Percentiles rank a stretch among this genome's conserved stretches.
These are phyloP conservation scores for Musa acuminata DNA, from an alignment of 176 grass and related monocot genomes.

Conservation along the genomic window DNA sequence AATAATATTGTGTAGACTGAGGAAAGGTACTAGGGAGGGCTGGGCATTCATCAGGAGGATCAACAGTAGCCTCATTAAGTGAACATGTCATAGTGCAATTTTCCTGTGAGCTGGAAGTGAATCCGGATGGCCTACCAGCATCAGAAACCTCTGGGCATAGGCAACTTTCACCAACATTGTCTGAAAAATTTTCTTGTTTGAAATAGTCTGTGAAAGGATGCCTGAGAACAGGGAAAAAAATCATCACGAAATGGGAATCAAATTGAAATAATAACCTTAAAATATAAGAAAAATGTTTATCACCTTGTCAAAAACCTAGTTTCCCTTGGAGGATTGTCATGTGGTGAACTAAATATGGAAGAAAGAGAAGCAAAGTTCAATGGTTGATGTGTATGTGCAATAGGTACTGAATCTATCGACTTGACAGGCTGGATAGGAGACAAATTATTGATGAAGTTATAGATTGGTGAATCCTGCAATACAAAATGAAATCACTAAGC, in stretches of 20 bases:
- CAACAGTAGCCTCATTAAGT: constrained; percentile 34
- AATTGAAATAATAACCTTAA: background rate
- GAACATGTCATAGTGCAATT: constrained; percentile 25
- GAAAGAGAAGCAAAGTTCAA: constrained; percentile 60
- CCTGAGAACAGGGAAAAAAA: constrained; percentile 27
- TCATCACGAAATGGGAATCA: background rate
- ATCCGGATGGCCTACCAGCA: constrained; percentile 31
- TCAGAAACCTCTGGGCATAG: constrained; percentile 27
- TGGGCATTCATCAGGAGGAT: constrained; percentile 22
- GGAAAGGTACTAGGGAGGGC: constrained; percentile 24
- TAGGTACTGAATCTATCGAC: constrained; percentile 36
- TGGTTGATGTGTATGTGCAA: constrained; percentile 56
- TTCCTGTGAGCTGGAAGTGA: constrained; percentile 30
- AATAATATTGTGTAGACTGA: constrained; percentile 36
- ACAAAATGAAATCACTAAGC: background rate
- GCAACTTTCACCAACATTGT: constrained; percentile 20
- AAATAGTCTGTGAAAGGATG: constrained; percentile 40
- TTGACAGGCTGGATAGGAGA: constrained; percentile 81
- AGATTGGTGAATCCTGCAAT: constrained; percentile 81
- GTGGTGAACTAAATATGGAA: constrained; percentile 89
- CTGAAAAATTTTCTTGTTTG: constrained; percentile 28
- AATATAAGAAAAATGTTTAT: background rate
- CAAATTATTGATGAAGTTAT: constrained; percentile 74
- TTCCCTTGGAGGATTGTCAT: constrained; percentile 64
- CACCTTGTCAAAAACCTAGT: constrained; percentile 44